Evolutionary conservation across 2,329 filamentous ascomycete genomes (phyloP).

Genomic region (Coniella vitis): DNA sequence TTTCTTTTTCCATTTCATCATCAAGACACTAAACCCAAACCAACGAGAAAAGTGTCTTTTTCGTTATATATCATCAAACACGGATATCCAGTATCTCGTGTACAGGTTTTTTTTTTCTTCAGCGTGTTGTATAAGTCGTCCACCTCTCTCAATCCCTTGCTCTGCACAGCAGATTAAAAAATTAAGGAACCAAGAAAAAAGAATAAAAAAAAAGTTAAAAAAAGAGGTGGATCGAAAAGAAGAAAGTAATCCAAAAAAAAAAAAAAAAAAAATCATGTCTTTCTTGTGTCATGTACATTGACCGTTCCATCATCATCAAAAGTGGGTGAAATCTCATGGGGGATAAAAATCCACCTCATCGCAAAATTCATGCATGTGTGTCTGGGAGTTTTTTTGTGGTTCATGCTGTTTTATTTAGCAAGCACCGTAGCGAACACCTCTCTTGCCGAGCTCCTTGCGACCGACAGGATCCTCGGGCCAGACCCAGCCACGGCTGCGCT

Average conservation of each 20-base stretch:
- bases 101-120: no score
- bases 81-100: no score
- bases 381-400: no score
- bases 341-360: neutral
- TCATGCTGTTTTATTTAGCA: constrained; percentile 5
- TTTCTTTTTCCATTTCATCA: neutral
- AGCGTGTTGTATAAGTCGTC: no score
- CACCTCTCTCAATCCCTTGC: neutral
- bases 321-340: neutral
- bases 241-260: no score
- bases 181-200: no score
- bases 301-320: neutral
- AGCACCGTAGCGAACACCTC: constrained; percentile 50
- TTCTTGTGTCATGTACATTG: neutral
- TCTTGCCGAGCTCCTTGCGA: constrained; percentile 63
- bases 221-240: no score
- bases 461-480: constrained; percentile 67
- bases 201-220: no score
- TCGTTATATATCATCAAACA: neutral
- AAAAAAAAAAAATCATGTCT: no score
- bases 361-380: neutral
- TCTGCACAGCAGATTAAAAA: no score
- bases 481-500: constrained; percentile 67
- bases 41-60: neutral
- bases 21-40: neutral